Base-by-base conservation (phyloP, 2,329 filamentous ascomycete genomes). In the Achaetomium macrosporum region DNA sequence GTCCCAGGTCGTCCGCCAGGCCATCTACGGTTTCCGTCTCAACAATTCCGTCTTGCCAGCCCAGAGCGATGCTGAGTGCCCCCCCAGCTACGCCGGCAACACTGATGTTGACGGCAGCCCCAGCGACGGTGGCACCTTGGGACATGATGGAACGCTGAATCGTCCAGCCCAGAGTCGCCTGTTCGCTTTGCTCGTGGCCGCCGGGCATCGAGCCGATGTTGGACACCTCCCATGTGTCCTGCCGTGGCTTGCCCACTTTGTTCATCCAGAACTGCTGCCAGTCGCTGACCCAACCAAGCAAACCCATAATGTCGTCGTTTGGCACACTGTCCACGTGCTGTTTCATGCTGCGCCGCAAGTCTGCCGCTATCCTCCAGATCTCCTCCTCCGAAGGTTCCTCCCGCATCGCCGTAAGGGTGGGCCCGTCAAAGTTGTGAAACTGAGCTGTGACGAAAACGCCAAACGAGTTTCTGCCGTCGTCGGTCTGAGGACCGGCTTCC, bases 141-240 rank as follows among this genome's bases (percentile, higher is more conserved):
- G 74, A 71, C 60, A 82, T 81, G 13, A 79, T 57, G 16, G 70
- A 63, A n/a, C 75, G 70, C 4, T 69, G 67, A 20, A 79, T 69
- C 2, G 55, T 59, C 70, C 71, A 73, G 3, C 42, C 53, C 16
- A 33, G 36, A 15, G 10, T 17, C 9, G 16, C 33, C 19, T 42
- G 50, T 19, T 33, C 30, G 10, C 11, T 9, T 51, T 57, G 40
- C 35, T 13, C 51, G 7, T 54, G 46, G 10, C 29, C 42, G 10
- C 35, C 44, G 0, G 54, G 50, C n/a, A 76, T 60, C 13, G 67
- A 66, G 1, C 79, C 79, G 5, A 81, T 54, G 59, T 82, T 83
- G 55, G 75, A 80, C 5, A 82, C 59, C 55, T 76, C 74, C 73
- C 77, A 82, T 1, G 75, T 73, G 3, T 60, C 59, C 2, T 67